Evolutionary conservation across 371 early-diverging fungal genomes (phyloP), one percentile per base, ranked within the genome.

Genomic region (Mortierella sp.): DNA sequence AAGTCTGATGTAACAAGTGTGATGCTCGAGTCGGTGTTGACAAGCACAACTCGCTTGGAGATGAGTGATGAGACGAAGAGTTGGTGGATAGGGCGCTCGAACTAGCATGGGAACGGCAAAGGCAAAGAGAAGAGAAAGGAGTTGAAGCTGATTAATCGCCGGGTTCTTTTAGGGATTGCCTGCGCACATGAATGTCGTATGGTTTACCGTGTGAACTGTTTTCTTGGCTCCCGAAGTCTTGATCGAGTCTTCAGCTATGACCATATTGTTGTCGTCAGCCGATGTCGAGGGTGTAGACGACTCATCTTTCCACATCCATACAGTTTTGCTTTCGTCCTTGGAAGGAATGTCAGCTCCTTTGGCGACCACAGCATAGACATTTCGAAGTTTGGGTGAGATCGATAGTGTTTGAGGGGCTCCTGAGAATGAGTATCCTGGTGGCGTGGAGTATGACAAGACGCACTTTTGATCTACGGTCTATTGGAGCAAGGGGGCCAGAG

Each of bases 391-490:
- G 21, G 83, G 80, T 25, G 72, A 66, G 59, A 62, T 81, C 25
- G 21, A 67, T 60, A 73, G 77, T 68, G 64, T 81, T 61, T 64
- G 82, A 18, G 88, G 88, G 55, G 89, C 85, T 65, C 84, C 81
- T 37, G 82, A 76, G 66, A 89, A 86, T 1, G 84, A 83, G 62
- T 87, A 72, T 57, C 87, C 86, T 23, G 88, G 88, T 25, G 90
- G 87, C 55, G 87, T 82, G 19, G 83, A 87, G 83, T 86, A 89
- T 18, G 90, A 89, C 51, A 84, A 81, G 45, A 83, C 70, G 61
- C 88, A 89, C 65, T 87, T 89, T 67, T 89, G 88, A 68, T 86
- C 87, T 4, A 79, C 76, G 5, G 87, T 86, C 88, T 88, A 82
- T 21, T 45, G 3, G 53, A 9, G 43, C 19, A 55, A 44, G 37